These are phyloP conservation scores for Geotrichum reessii DNA, from an alignment of 1,139 yeast species.

Conservation along the genomic window DNA sequence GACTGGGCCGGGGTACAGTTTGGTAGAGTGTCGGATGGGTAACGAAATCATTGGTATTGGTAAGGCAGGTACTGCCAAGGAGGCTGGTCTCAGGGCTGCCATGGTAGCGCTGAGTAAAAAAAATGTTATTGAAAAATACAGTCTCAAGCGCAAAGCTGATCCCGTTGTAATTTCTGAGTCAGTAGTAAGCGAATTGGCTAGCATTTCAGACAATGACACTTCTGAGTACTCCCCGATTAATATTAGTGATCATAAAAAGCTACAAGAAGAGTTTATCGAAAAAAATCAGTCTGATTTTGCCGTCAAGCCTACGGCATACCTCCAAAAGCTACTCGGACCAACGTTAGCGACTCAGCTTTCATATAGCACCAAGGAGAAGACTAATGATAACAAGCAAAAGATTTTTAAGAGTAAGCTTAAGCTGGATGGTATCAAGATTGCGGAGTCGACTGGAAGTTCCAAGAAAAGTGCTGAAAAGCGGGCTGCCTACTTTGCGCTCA, in stretches of 20 bases:
- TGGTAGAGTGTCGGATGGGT: conserved; percentile 64
- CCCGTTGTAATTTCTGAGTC: not conserved
- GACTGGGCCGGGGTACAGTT: conserved; percentile 45
- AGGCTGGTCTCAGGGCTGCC: conserved; percentile 73
- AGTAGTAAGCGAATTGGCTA: not conserved
- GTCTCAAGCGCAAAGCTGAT: conserved; percentile 45
- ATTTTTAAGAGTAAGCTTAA: conserved; percentile 4
- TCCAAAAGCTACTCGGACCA: conserved; percentile 2
- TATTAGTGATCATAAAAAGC: not conserved
- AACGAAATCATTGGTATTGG: conserved; percentile 53
- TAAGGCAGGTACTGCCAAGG: conserved; percentile 50
- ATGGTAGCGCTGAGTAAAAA: conserved; percentile 60
- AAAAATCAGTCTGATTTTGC: conserved; percentile 3
- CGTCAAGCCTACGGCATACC: conserved; percentile 7
- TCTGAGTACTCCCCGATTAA: not conserved
- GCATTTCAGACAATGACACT: not conserved
- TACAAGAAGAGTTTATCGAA: conserved; percentile 7
- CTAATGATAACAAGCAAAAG: not conserved
- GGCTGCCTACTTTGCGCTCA: conserved; percentile 13
- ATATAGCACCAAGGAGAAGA: not conserved
- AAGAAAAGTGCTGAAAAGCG: conserved; percentile 16
- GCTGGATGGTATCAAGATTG: conserved; percentile 3
- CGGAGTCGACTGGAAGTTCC: conserved; percentile 9
- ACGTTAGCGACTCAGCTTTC: not conserved
- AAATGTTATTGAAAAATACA: conserved; percentile 57